Base-by-base conservation (phyloP, 2,329 filamentous ascomycete species). In the Trichocomaceae sp. region DNA sequence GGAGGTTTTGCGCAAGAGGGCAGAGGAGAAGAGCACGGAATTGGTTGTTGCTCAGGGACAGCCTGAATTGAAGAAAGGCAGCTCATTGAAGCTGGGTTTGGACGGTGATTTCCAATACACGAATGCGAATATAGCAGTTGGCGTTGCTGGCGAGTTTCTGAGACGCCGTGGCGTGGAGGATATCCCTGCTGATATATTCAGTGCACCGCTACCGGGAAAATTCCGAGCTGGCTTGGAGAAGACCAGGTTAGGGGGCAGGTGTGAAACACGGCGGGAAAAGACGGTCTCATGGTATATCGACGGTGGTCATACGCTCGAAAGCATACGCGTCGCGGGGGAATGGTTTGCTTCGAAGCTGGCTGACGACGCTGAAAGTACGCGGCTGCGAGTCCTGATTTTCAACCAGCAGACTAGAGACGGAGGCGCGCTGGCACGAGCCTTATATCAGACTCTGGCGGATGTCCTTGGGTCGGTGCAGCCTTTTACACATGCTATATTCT, bases 341-440 rank as follows among this genome's bases (percentile, higher is more conserved):
- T 96, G 91, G 91, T 92, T 92, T 63, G 81, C 81, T 1, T 72
- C 72, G 7, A 73, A 77, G 47, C 64, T 79, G n/a, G 61, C 64
- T 62, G 63, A 68, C 15, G 69, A 70, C 45, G 68, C 69, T 10
- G 64, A 61, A 52, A 62, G 58, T 49, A 66, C 64, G 51, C 71
- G 75, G 45, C 68, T 74, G 5, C 75, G 88, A 0, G 76, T 86
- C 55, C 74, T 97, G 46, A 79, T 97, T 47, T 97, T 97, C 77
- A 96, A 96, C 70, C 92, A 96, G 70, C 90, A 96, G 66, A 90
- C 89, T 9, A 83, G 90, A 31, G 85, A 96, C 64, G 87, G 88
- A 5, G 73, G 76, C 3, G 75, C 80, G 15, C 78, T 95, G 1
- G 80, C 92, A 2, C 73, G 72, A 31, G 79, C 78, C 0, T 75